Base-by-base conservation (phyloP, 345 rosid species). In the Geranium rotundifolium region DNA sequence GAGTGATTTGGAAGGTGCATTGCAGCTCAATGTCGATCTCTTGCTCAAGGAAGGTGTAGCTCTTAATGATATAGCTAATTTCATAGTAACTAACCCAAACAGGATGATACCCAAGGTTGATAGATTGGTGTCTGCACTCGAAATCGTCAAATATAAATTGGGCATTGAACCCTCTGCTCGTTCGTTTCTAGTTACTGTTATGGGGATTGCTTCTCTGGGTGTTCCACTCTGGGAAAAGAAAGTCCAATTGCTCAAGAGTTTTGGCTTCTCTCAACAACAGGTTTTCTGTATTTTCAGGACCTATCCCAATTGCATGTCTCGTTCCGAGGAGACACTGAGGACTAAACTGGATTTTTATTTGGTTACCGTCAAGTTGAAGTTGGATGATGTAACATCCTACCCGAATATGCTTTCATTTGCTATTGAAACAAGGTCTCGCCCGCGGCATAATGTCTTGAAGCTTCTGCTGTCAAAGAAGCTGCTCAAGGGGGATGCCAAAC, bases 191-290 rank as follows among this genome's bases (percentile, higher is more conserved):
- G 62, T 60, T 29, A 72, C 70, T 41, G n/a, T 73, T 16, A 29
- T 52, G 17, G 67, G 49, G 14, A 64, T 67, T 37, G 2, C 66
- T 12, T 34, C 46, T 1, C 19, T 67, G 60, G 58, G 17, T 12
- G 74, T 64, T 1, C 7, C 56, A 1, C 63, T 65, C 17, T 58
- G 69, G 72, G 61, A 65, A 58, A 67, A 27, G 57, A 73, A 64
- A 66, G 65, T 73, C 6, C 68, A 67, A 17, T 0, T 70, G 9
- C 14, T 72, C 29, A 60, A 73, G 70, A 69, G 77, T 56, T 10
- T 41, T 9, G 80, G 80, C 1, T 76, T 72, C 70, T 69, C 57
- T 16, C 59, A 67, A 19, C 69, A 73, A 54, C 72, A 76, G 9
- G 66, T 67, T 34, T 18, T 66, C 1, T 19, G 20, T 8, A 56